Evolutionary conservation across 2,329 filamentous ascomycete genomes (phyloP), one percentile per base, ranked within the genome.

Genomic region (Aspergillus sp.): DNA sequence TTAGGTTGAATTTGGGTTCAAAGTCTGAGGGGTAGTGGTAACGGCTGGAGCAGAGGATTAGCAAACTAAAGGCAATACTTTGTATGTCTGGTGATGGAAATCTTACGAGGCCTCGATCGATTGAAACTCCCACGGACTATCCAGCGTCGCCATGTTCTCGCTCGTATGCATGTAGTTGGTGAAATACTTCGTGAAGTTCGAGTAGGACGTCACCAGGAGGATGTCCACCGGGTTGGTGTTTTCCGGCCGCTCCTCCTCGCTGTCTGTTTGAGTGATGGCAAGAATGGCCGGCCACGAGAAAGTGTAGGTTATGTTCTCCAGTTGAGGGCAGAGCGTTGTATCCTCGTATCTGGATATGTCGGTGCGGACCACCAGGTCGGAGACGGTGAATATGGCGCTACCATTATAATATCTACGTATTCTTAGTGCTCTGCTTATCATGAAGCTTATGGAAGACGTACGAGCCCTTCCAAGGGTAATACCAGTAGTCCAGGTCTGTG

Each of bases 401-500:
- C 51, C 51, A 20, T 53, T 53, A 38, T 50, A 53, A 36, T 53
- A 53, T 8, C 47, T 53, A 19, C n/a, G n/a, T 6, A 10, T 19
- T 9, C 22, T 53, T 42, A 49, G 22, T 14, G 14, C 2, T 22
- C 10, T 14, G 8, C 3, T 9, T 35, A 9, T 22, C 3, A 10
- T 14, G 17, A 20, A n/a, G 22, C n/a, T 4, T 7, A 7, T 22
- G 7, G 22, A 22, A 40, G 13, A 38, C 51, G n/a, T 45, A 53
- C 51, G 51, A 53, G 26, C 51, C 51, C 24, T 30, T 26, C 51
- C 51, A 53, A 1, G 47, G 45, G 38, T 53, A 53, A 16, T 47
- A 47, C 3, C 17, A 53, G n/a, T 53, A 53, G 16, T 50, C 43
- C 6, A 53, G 16, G 2, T 33, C 51, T 1, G 51, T 53, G 42